Conservation (phyloP, 78 protist genomes). For the Dictyostelium capitatum region DNA sequence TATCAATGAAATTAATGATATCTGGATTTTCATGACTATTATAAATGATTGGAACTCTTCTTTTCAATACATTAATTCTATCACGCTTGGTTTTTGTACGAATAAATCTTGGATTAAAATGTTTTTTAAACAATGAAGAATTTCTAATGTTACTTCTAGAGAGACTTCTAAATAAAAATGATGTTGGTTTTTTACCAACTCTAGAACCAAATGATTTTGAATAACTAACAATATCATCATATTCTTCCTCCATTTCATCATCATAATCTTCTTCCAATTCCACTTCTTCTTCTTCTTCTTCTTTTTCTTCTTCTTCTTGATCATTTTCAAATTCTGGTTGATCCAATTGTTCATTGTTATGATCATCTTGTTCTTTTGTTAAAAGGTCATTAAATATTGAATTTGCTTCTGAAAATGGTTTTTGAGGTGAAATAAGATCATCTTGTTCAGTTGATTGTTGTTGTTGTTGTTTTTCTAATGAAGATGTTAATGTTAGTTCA, state of each 20-base stretch:
- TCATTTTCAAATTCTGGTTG: not conserved
- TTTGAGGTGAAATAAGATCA: not conserved
- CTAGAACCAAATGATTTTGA: not conserved
- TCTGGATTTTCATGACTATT: not conserved
- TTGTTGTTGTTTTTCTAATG: not conserved
- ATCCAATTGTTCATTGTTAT: not conserved
- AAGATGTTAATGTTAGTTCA: not conserved
- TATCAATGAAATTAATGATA: not conserved
- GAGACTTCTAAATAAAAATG: too few relatives aligned
- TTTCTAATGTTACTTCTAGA: not conserved
- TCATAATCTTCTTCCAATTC: not conserved
- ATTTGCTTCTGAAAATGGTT: not conserved
- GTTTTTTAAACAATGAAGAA: not conserved
- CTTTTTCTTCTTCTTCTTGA: not conserved
- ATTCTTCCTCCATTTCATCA: not conserved
- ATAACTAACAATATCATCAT: not conserved
- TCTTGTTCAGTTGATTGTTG: not conserved
- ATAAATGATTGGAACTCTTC: not conserved
- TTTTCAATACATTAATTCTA: not conserved
- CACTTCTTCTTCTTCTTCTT: not conserved
- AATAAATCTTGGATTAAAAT: not conserved
- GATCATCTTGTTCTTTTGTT: slow-evolving; percentile 2
- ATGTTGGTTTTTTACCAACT: not conserved
- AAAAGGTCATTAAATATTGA: not conserved
- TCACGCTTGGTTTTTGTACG: too few relatives aligned